Conservation (phyloP, 2,329 filamentous ascomycete genomes). For the Cercospora sp. region DNA sequence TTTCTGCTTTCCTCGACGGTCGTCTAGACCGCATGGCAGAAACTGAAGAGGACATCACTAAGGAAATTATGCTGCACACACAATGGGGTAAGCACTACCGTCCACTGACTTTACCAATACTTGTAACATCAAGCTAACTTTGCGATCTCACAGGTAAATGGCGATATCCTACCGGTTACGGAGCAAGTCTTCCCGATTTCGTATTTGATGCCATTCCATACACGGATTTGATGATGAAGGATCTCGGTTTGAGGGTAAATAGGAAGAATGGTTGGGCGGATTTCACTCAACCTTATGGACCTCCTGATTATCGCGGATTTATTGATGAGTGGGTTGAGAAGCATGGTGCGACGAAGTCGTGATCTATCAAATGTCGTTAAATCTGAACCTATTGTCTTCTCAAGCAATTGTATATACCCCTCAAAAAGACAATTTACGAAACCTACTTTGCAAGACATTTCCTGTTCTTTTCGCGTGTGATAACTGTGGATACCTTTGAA, state of each 20-base stretch:
- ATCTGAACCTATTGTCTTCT: too few species aligned
- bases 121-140: too few species aligned
- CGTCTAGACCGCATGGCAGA: conserved; percentile 44
- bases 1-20: conserved; percentile 63
- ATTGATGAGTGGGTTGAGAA: conserved; percentile 54
- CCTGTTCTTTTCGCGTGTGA: not conserved
- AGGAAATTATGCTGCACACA: conserved; percentile 59
- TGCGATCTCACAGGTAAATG: conserved; percentile 46
- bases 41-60: conserved; percentile 44
- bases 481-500: too few species aligned
- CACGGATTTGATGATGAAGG: conserved; percentile 65
- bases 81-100: too few species aligned
- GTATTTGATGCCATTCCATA: conserved; percentile 77
- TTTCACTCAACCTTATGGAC: conserved; percentile 59
- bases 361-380: too few species aligned
- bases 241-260: conserved; percentile 62
- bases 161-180: conserved; percentile 68
- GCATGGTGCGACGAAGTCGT: conserved; percentile 14
- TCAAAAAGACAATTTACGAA: not conserved
- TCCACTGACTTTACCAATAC: too few species aligned
- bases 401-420: not conserved
- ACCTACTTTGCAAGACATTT: not conserved
- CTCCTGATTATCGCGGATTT: conserved; percentile 59
- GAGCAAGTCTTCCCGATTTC: conserved; percentile 65
- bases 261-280: conserved; percentile 58